These are phyloP conservation scores for Tremellales sp. DNA, from an alignment of 1,284 basidiomycete genomes.

Conservation along the genomic window DNA sequence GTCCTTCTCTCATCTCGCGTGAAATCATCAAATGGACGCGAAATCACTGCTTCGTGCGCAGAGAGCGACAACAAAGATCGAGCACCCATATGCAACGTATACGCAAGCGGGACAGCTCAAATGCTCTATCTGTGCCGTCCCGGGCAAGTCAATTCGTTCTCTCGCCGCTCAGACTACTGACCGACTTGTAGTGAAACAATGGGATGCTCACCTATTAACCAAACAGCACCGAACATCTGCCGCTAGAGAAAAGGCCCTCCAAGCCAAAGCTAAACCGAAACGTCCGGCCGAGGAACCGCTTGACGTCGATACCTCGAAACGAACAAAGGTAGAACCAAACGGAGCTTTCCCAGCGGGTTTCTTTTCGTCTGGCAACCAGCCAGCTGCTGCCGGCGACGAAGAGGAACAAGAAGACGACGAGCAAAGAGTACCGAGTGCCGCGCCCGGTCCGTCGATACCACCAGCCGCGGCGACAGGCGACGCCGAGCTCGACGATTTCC, in stretches of 20 bases:
- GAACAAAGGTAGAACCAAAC: constrained; percentile 7
- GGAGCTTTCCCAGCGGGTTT: constrained; percentile 33
- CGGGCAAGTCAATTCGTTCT: constrained; percentile 32
- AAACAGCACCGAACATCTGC: constrained; percentile 47
- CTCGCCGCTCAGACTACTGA: not conserved
- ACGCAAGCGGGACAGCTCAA: constrained; percentile 37
- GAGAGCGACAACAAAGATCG: constrained; percentile 43
- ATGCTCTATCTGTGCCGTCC: constrained; percentile 46
- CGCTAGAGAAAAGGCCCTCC: constrained; percentile 37
- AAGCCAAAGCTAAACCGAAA: constrained; percentile 26
- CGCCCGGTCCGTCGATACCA: not conserved
- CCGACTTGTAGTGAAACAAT: constrained; percentile 42
- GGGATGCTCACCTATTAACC: constrained; percentile 48
- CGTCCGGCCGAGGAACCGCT: constrained; percentile 18
- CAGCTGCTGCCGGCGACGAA: constrained; percentile 11
- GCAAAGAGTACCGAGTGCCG: constrained; percentile 1
- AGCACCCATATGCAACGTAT: constrained; percentile 44
- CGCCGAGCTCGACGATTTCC: constrained; percentile 46
- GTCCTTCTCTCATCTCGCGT: not conserved
- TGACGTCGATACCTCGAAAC: constrained; percentile 16
- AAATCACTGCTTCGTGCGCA: constrained; percentile 46
- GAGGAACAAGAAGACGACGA: constrained; percentile 14
- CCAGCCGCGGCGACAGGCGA: constrained; percentile 30
- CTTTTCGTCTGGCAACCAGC: constrained; percentile 33
- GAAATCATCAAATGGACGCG: constrained; percentile 40